Evolutionary conservation across 148 eudicot species (phyloP).

Genomic region (Silene latifolia): DNA sequence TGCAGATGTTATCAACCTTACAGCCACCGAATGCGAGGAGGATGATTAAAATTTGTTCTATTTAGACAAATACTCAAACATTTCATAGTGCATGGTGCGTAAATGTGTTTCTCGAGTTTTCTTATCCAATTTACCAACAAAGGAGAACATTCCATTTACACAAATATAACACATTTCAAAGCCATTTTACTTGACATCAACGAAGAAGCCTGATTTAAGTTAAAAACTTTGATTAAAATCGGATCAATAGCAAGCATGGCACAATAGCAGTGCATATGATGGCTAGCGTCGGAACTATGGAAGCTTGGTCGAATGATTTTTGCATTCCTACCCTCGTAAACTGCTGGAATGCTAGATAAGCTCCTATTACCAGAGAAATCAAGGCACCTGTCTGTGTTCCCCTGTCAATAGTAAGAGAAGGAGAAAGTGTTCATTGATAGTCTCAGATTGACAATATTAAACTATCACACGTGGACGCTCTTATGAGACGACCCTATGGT

Average conservation of each 20-base stretch:
- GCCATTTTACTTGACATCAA: constrained; percentile 4
- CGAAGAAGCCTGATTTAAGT: constrained; percentile 4
- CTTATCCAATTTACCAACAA: no score
- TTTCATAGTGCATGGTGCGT: no score
- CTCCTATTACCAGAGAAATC: constrained; percentile 59
- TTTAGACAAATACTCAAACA: background rate
- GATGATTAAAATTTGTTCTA: background rate
- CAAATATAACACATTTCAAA: constrained; percentile 9
- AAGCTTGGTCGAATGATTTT: constrained; percentile 71
- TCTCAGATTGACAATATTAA: background rate
- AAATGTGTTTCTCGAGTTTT: no score
- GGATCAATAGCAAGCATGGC: constrained; percentile 57
- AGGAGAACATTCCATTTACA: constrained; percentile 3
- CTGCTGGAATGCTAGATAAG: constrained; percentile 81
- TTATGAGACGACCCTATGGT: background rate
- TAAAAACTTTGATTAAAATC: constrained; percentile 16
- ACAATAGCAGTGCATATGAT: constrained; percentile 46
- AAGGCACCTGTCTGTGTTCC: constrained; percentile 65
- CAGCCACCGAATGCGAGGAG: background rate
- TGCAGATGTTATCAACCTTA: no score
- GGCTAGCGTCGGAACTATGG: constrained; percentile 69
- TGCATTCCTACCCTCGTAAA: constrained; percentile 62
- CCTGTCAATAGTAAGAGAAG: constrained; percentile 37
- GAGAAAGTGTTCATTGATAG: background rate
- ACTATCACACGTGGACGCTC: background rate